Conservation (phyloP, 768 basidiomycete genomes). For the Hirschioporus abietinus region DNA sequence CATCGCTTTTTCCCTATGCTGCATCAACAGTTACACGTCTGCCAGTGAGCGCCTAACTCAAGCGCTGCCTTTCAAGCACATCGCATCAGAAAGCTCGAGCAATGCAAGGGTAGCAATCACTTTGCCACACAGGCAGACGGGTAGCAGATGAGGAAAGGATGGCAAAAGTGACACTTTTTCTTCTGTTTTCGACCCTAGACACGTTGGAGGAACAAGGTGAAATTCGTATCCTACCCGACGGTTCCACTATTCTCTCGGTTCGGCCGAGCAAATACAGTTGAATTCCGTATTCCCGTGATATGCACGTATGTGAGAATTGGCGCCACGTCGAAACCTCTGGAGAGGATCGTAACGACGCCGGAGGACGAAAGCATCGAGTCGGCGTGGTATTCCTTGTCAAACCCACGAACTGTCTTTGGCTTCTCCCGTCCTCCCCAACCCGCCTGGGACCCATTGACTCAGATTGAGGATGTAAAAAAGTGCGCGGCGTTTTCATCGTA, state of each 20-base stretch:
- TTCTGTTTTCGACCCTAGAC: not conserved
- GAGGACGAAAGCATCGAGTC: not conserved
- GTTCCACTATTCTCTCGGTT: not conserved
- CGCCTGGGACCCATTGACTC: not conserved
- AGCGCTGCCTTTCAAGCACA: not conserved
- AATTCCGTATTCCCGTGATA: not conserved
- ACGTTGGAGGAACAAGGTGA: constrained; percentile 1
- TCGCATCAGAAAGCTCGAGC: not conserved
- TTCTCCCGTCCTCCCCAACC: not conserved
- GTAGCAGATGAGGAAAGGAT: not conserved
- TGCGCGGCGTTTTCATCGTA: not conserved
- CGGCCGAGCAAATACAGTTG: not conserved
- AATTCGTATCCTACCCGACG: not conserved
- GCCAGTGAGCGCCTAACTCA: not conserved
- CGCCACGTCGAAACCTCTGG: not conserved
- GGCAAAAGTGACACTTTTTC: not conserved
- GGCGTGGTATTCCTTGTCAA: not conserved
- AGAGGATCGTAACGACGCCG: not conserved
- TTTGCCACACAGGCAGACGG: not conserved
- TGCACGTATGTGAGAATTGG: not conserved
- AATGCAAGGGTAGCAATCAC: not conserved
- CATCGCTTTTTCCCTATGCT: not conserved
- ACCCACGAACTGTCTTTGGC: not conserved
- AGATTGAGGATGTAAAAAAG: not conserved
- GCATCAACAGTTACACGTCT: not conserved